These are phyloP conservation scores for Cucumis hystrix DNA, from an alignment of 306 rosid genomes.

Conservation along the genomic window DNA sequence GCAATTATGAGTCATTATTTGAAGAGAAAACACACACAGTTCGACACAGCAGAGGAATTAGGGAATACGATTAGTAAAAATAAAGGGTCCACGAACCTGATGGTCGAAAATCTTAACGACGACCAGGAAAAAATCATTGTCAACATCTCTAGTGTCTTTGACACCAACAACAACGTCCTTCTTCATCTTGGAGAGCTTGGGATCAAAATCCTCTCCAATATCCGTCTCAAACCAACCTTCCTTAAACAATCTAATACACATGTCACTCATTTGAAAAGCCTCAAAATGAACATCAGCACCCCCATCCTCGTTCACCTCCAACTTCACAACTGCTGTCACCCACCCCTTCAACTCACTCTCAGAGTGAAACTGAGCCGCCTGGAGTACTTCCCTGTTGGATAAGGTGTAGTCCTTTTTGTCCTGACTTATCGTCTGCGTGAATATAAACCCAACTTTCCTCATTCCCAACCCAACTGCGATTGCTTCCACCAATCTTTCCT, in stretches of 20 bases:
- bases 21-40: neutral
- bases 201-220: constrained; percentile 57
- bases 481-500: constrained; percentile 76
- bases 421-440: constrained; percentile 80
- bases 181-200: constrained; percentile 76
- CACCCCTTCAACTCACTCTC: constrained; percentile 92
- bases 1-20: neutral
- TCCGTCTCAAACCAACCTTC: constrained; percentile 79
- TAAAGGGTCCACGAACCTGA: constrained; percentile 41
- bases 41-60: neutral
- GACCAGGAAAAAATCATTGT: constrained; percentile 94
- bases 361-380: constrained; percentile 82
- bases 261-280: constrained; percentile 96
- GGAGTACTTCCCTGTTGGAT: constrained; percentile 72
- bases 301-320: constrained; percentile 80
- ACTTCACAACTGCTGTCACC: constrained; percentile 87
- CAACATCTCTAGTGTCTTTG: constrained; percentile 76
- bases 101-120: constrained; percentile 82
- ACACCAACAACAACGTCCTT: constrained; percentile 94
- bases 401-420: constrained; percentile 77
- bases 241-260: constrained; percentile 60
- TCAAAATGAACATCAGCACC: constrained; percentile 88
- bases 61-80: neutral
- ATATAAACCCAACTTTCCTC: constrained; percentile 77
- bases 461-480: constrained; percentile 77